Percentiles rank a stretch among this genome's conserved stretches.
Conservation (phyloP, 306 rosid species). For the Canavalia gladiata region DNA sequence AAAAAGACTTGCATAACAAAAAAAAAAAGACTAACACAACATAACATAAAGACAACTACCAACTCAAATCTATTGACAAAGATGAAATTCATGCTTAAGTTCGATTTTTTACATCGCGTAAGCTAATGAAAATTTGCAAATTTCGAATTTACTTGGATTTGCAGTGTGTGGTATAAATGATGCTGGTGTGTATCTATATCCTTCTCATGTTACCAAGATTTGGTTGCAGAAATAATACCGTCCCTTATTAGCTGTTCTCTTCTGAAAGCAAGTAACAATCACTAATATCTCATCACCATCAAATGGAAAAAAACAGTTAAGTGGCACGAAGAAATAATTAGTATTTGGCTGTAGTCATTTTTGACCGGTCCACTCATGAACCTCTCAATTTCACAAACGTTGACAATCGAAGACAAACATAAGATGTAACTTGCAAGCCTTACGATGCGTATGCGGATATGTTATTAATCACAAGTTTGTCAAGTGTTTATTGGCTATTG, state of each 20-base stretch:
- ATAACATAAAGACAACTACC: no score
- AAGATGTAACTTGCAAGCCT: background rate
- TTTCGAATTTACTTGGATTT: background rate
- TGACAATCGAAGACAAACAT: background rate
- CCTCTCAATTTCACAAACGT: background rate
- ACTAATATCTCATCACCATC: background rate
- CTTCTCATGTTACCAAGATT: background rate
- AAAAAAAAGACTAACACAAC: no score
- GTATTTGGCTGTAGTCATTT: slow-evolving; percentile 12
- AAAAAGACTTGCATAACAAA: no score
- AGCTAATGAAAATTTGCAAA: background rate
- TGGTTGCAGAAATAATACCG: background rate
- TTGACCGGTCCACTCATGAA: background rate
- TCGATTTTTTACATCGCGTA: background rate
- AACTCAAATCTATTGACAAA: background rate
- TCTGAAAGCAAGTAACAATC: slow-evolving; percentile 2
- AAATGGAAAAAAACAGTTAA: background rate
- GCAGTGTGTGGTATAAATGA: slow-evolving; percentile 18
- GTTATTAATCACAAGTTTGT: background rate
- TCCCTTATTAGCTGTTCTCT: background rate
- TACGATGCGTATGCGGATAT: background rate
- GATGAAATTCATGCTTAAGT: background rate
- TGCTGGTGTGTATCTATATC: background rate
- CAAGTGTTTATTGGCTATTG: background rate
- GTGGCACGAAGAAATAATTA: background rate